Evolutionary conservation across 1,284 basidiomycete species (phyloP).

Genomic region (Ceratobasidium sp.): DNA sequence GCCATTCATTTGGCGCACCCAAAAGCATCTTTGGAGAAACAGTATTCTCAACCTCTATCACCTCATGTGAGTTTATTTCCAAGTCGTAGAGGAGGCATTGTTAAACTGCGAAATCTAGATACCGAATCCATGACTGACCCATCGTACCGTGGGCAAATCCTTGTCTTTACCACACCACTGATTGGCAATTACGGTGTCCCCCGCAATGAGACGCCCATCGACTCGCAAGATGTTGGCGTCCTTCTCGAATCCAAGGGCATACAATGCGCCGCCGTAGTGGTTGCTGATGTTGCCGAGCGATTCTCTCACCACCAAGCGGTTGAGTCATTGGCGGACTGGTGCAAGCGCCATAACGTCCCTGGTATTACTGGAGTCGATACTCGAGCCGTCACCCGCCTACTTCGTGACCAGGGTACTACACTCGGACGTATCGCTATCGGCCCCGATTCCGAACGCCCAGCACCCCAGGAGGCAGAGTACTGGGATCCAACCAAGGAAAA

Average conservation of each 20-base stretch:
- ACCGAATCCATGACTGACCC: constrained; percentile 99
- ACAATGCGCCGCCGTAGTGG: constrained; percentile 93
- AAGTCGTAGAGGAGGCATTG: not conserved
- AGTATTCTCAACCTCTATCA: constrained; percentile 98
- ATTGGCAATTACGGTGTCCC: constrained; percentile 99
- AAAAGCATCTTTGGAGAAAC: constrained; percentile 95
- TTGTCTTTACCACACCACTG: constrained; percentile 98
- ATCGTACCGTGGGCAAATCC: constrained; percentile 96
- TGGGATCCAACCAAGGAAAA: constrained; percentile 95
- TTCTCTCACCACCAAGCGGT: constrained; percentile 96
- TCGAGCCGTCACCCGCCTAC: constrained; percentile 91
- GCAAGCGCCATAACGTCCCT: constrained; percentile 87
- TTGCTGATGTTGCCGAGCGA: constrained; percentile 93
- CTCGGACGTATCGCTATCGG: constrained; percentile 92
- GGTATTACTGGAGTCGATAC: constrained; percentile 98
- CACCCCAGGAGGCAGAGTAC: constrained; percentile 75
- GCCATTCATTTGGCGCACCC: constrained; percentile 89
- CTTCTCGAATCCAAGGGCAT: constrained; percentile 90
- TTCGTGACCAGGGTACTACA: constrained; percentile 97
- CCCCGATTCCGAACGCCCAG: constrained; percentile 69
- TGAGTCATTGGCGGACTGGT: constrained; percentile 95
- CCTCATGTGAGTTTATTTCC: constrained; percentile 75
- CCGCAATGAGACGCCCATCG: constrained; percentile 75
- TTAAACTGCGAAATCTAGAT: constrained; percentile 63
- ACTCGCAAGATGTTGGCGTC: constrained; percentile 88